Evolutionary conservation across 441 rosid species (phyloP), one percentile per base, ranked within the genome.

Genomic region (Iberis amara): DNA sequence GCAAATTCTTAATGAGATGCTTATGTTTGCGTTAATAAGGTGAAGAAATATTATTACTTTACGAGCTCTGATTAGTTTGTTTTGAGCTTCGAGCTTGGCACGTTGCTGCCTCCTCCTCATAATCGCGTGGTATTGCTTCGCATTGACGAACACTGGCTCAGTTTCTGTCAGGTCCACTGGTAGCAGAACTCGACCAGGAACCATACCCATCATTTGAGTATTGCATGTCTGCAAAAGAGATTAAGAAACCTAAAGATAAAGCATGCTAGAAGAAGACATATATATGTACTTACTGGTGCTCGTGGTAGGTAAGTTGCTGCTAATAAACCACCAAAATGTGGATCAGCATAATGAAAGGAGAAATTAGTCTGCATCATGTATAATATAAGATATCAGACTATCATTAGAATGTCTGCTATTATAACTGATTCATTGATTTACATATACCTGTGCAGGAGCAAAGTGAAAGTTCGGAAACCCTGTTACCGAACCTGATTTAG

Each of bases 61-160:
- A 24, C 92, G 82, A 38, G 27, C 57, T 78, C 72, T 85, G 76
- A 71, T 56, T 55, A 79, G 64, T 56, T 69, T 81, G 78, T 83
- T 80, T 57, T 77, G 83, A 59, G 95, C 95, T 74, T 83, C 92
- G 4, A 83, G 95, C 79, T 73, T 83, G 8, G 97, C 92, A 11
- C 97, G 92, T 46, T 73, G 75, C 61, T 71, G 76, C 62, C 97
- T 74, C 63, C 97, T 79, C 75, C 92, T 77, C 45, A 89, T 81
- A 53, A 89, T 89, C 14, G 86, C 97, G 30, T 53, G 72, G 69
- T 83, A 89, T 57, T 89, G 92, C 68, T 89, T 89, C 5, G 92
- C 85, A 77, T 88, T 85, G 30, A 88, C 96, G 64, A 59, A 79
- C 53, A 81, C 76, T 11, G 92, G 95, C 60, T 74, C 85, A 33